These are phyloP conservation scores for Colletotrichum camelliae DNA, from an alignment of 2,329 filamentous ascomycete species.

Conservation along the genomic window DNA sequence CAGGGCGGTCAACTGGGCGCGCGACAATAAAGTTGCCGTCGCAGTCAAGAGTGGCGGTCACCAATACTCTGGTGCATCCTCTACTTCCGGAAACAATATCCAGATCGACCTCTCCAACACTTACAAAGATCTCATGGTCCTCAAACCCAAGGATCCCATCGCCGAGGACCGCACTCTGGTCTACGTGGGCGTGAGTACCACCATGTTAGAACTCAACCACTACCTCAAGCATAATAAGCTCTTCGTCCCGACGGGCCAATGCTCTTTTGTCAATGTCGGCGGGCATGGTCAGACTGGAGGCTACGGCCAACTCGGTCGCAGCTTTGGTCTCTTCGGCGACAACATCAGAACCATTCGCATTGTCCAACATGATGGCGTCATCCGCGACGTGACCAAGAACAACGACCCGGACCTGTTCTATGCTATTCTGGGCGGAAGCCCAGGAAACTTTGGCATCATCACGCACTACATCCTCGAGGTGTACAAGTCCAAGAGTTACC, in stretches of 20 bases:
- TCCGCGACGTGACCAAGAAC: constrained; percentile 50
- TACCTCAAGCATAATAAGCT: constrained; percentile 44
- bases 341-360: constrained; percentile 54
- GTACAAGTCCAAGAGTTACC: constrained; percentile 27
- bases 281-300: constrained; percentile 55
- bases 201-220: constrained; percentile 45
- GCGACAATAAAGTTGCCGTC: constrained; percentile 42
- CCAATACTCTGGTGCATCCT: constrained; percentile 55
- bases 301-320: constrained; percentile 50
- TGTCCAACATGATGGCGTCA: constrained; percentile 49
- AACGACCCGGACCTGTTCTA: constrained; percentile 63
- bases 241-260: constrained; percentile 53
- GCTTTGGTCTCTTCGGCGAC: constrained; percentile 60
- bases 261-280: constrained; percentile 48
- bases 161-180: constrained; percentile 39
- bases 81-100: constrained; percentile 47
- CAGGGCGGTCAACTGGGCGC: constrained; percentile 44
- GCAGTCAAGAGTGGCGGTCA: constrained; percentile 53
- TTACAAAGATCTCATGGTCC: constrained; percentile 37
- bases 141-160: constrained; percentile 32
- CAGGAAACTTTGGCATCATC: constrained; percentile 62
- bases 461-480: constrained; percentile 56
- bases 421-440: constrained; percentile 62
- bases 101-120: constrained; percentile 49
- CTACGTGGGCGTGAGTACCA: constrained; percentile 45